Conservation (phyloP, 1,284 basidiomycete species). For the Cryptococcus neoformans region DNA sequence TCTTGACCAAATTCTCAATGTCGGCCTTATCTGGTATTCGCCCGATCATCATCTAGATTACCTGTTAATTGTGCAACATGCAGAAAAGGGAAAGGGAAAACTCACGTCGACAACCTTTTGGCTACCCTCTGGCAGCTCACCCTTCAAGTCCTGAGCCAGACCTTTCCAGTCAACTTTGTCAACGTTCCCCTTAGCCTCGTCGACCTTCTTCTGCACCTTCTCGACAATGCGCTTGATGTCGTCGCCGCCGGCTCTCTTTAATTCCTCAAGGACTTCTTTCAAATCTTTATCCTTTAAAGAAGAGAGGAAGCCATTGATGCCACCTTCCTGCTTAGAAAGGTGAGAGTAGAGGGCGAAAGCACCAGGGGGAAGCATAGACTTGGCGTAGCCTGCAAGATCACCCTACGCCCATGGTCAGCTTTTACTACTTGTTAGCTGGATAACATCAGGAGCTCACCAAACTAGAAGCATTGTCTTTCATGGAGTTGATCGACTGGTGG, state of each 20-base stretch:
- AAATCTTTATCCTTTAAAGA: slow-evolving; percentile 42
- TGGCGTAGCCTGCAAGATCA: slow-evolving; percentile 23
- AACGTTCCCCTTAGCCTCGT: slow-evolving; percentile 42
- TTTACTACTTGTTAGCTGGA: not conserved
- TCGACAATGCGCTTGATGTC: slow-evolving; percentile 42
- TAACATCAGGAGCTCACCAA: slow-evolving; percentile 13
- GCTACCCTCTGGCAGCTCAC: slow-evolving; percentile 36
- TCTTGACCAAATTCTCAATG: slow-evolving; percentile 34
- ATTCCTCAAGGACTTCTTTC: slow-evolving; percentile 33
- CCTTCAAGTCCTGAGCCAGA: slow-evolving; percentile 35
- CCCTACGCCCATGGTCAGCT: slow-evolving; percentile 6
- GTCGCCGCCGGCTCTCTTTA: slow-evolving; percentile 45
- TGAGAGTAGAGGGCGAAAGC: slow-evolving; percentile 33
- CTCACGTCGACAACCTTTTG: slow-evolving; percentile 41
- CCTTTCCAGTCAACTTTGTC: slow-evolving; percentile 45
- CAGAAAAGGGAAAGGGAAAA: not conserved
- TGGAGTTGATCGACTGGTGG: slow-evolving; percentile 22
- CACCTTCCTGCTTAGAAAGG: slow-evolving; percentile 29
- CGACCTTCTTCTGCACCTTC: slow-evolving; percentile 40
- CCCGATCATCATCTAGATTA: slow-evolving; percentile 31
- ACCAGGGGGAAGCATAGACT: slow-evolving; percentile 32
- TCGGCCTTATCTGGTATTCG: slow-evolving; percentile 37
- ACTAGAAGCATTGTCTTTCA: slow-evolving; percentile 19
- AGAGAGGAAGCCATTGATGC: slow-evolving; percentile 38
- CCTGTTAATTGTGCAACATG: not conserved